phyloP scores from a whole-genome alignment of 306 rosid species.

The Potentilla sterilis region DNA sequence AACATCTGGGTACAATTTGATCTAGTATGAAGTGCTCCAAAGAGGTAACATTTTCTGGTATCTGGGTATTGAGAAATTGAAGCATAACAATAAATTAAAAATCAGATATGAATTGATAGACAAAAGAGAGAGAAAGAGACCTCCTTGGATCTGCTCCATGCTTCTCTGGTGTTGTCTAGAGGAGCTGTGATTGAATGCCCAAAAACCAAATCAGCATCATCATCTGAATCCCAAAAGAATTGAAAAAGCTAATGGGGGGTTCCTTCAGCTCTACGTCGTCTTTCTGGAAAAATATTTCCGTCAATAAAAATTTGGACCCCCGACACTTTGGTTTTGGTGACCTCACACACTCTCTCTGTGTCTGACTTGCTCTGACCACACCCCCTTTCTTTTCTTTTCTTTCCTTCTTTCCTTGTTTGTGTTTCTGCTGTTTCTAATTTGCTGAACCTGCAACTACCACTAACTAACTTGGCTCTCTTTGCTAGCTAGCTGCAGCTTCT shows the following conservation, averaged over 20 bases:
- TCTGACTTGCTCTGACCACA: neutral
- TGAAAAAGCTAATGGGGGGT: neutral
- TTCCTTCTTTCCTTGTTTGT: neutral
- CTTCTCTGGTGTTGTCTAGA: neutral
- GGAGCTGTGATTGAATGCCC: neutral
- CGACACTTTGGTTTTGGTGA: neutral
- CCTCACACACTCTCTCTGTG: neutral
- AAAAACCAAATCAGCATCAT: neutral
- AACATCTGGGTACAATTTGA: neutral
- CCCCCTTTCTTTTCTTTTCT: neutral
- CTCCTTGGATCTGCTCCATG: neutral
- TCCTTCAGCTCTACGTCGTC: neutral
- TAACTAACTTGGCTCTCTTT: neutral
- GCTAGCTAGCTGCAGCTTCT: neutral
- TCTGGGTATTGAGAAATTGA: neutral
- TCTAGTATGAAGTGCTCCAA: neutral
- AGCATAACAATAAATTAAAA: neutral
- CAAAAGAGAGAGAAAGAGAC: neutral
- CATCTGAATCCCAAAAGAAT: neutral
- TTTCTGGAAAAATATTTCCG: neutral
- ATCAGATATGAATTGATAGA: neutral
- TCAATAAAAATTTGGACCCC: too few relatives aligned
- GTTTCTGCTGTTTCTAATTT: neutral
- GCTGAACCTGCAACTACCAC: neutral
- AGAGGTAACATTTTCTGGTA: neutral